Evolutionary conservation across 768 basidiomycete species (phyloP), one percentile per base, ranked within the genome.

Genomic region (Russula earlei): DNA sequence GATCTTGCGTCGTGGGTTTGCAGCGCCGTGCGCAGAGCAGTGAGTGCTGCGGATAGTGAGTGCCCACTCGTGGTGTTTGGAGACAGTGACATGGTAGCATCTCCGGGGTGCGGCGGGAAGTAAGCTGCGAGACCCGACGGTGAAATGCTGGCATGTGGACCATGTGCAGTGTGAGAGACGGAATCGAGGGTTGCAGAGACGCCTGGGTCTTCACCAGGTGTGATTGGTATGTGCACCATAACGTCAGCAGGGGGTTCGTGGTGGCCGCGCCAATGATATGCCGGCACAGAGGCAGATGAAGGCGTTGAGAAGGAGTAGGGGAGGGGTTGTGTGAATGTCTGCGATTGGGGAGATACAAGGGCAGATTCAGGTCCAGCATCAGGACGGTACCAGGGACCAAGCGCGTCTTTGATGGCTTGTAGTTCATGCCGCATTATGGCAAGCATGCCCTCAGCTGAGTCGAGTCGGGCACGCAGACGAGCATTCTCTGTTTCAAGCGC

Each of bases 351-450:
- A 1, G 42, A 41, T 14, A 44, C 14, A 17, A 50, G 44, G 4
- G 36, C 12, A 0, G 46, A 24, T 24, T 54, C 52, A 12, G 42
- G 41, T 15, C 33, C 20, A 55, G 48, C 62, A 29, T 72, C 73
- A 22, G 72, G 67, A 22, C 70, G 66, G 63, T 75, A 81, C 83
- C 83, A 84, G 0, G 82, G 87, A 0, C 85, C 86, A 15, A 92
- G 67, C 5, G 77, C 79, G n/a, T 63, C 68, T 64, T 77, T 80
- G 31, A 81, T 73, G 8, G 70, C 69, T 10, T 73, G 71, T 65
- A 89, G 71, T 58, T 92, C 87, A 37, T 72, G 75, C 48, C 74
- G 74, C 64, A 82, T 70, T 5, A 67, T 67, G 29, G 76, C 74
- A 22, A 85, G 65, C 2, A 75, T 68, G 15, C 74, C 75, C 64